Conservation (phyloP, 2,329 filamentous ascomycete species). For the Pyrenochaeta sp. region DNA sequence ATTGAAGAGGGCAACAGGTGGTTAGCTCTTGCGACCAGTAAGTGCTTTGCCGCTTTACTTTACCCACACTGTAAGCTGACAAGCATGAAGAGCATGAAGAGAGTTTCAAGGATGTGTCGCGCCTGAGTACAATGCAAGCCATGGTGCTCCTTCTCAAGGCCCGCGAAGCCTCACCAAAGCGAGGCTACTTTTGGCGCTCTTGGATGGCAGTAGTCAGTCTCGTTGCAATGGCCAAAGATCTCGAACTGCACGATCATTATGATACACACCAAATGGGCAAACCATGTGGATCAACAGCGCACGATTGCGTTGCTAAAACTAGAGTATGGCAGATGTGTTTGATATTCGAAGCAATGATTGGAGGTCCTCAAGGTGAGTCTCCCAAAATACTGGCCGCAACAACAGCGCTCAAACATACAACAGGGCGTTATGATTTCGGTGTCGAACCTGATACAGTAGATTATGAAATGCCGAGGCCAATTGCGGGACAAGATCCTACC, state of each 20-base stretch:
- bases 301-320: slow-evolving; percentile 85
- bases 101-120: slow-evolving; percentile 90
- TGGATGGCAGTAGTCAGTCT: slow-evolving; percentile 97
- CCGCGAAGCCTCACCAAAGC: slow-evolving; percentile 87
- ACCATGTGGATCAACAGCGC: slow-evolving; percentile 71
- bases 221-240: slow-evolving; percentile 90
- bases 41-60: slow-evolving; percentile 41
- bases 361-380: slow-evolving; percentile 82
- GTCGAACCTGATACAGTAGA: slow-evolving; percentile 81
- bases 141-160: slow-evolving; percentile 89
- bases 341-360: slow-evolving; percentile 89
- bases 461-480: slow-evolving; percentile 70
- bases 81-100: slow-evolving; percentile 78
- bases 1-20: slow-evolving; percentile 87
- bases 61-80: slow-evolving; percentile 19
- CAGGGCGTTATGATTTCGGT: slow-evolving; percentile 76
- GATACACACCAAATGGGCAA: slow-evolving; percentile 77
- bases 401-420: slow-evolving; percentile 10
- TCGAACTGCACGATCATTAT: slow-evolving; percentile 87
- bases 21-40: slow-evolving; percentile 88
- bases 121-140: slow-evolving; percentile 90
- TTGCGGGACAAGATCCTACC: slow-evolving; percentile 73
- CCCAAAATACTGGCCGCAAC: not conserved
- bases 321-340: slow-evolving; percentile 91
- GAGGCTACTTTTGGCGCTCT: slow-evolving; percentile 94